phyloP scores from a whole-genome alignment of 2,329 filamentous ascomycete species.

The Sporothrix phasma region DNA sequence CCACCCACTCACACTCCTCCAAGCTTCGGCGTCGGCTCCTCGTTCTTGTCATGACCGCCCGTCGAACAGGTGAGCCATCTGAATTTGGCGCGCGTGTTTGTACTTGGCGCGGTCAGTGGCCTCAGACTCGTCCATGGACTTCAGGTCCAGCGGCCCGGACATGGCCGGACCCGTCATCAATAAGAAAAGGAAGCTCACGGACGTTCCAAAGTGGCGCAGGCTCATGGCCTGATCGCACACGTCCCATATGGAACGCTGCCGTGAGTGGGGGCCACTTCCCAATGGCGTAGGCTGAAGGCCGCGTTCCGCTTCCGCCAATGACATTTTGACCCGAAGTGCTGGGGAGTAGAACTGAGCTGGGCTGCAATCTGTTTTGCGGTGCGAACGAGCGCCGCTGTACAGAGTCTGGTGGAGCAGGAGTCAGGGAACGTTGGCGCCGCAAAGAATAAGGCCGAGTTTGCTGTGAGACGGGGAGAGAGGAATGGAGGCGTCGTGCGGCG shows the following conservation, averaged over 20 bases:
- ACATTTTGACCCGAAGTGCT: constrained; percentile 29
- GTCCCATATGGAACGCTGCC: too few species aligned
- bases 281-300: too few species aligned
- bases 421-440: constrained; percentile 65
- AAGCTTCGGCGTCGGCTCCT: constrained; percentile 50
- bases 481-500: constrained; percentile 5
- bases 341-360: constrained; percentile 62
- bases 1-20: constrained; percentile 53
- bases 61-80: constrained; percentile 19
- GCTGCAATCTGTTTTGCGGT: constrained; percentile 50
- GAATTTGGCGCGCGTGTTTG: constrained; percentile 21
- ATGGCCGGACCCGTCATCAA: constrained; percentile 64
- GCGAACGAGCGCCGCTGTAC: constrained; percentile 59
- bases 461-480: too few species aligned
- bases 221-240: constrained; percentile 81
- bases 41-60: constrained; percentile 28
- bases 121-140: constrained; percentile 56
- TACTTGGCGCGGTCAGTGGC: constrained; percentile 38
- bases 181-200: constrained; percentile 60
- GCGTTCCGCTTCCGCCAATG: too few species aligned
- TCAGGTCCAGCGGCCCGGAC: constrained; percentile 69
- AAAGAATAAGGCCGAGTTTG: constrained; percentile 59
- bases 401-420: constrained; percentile 62
- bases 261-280: constrained; percentile 40
- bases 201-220: constrained; percentile 83